phyloP scores from a whole-genome alignment of 2,329 filamentous ascomycete species.

The Claviceps monticola region DNA sequence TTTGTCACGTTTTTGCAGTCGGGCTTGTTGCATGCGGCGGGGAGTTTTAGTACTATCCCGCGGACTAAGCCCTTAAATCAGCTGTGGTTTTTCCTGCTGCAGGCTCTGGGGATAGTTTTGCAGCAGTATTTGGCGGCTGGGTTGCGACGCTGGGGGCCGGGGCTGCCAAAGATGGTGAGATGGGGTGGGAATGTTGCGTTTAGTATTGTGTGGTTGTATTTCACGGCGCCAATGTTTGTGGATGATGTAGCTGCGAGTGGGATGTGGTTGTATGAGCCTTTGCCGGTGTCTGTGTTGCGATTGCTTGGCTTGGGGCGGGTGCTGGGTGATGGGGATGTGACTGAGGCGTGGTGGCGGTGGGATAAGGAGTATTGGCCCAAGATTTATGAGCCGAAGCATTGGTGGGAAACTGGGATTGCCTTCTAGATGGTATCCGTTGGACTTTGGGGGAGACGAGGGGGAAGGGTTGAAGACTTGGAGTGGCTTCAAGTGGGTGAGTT shows the following conservation, averaged over 20 bases:
- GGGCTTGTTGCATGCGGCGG: constrained; percentile 55
- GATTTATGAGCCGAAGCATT: constrained; percentile 46
- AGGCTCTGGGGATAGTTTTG: constrained; percentile 49
- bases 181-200: constrained; percentile 47
- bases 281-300: constrained; percentile 62
- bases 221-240: constrained; percentile 50
- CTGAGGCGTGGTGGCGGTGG: constrained; percentile 57
- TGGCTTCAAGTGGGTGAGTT: too few relatives aligned
- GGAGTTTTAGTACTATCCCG: constrained; percentile 53
- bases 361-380: constrained; percentile 33
- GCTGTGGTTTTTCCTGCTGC: constrained; percentile 56
- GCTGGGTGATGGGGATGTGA: constrained; percentile 11
- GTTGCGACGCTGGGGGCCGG: constrained; percentile 19
- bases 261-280: constrained; percentile 67
- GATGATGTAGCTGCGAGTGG: constrained; percentile 65
- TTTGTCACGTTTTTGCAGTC: constrained; percentile 45
- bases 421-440: constrained; percentile 11
- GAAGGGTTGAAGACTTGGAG: too few relatives aligned
- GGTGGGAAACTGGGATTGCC: constrained; percentile 37
- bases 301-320: constrained; percentile 47
- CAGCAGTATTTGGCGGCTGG: constrained; percentile 33
- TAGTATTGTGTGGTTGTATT: constrained; percentile 51
- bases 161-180: constrained; percentile 31
- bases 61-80: constrained; percentile 36
- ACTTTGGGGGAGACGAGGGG: too few relatives aligned